phyloP scores from a whole-genome alignment of 352 stramenopile species.

The Globisporangium polare region DNA sequence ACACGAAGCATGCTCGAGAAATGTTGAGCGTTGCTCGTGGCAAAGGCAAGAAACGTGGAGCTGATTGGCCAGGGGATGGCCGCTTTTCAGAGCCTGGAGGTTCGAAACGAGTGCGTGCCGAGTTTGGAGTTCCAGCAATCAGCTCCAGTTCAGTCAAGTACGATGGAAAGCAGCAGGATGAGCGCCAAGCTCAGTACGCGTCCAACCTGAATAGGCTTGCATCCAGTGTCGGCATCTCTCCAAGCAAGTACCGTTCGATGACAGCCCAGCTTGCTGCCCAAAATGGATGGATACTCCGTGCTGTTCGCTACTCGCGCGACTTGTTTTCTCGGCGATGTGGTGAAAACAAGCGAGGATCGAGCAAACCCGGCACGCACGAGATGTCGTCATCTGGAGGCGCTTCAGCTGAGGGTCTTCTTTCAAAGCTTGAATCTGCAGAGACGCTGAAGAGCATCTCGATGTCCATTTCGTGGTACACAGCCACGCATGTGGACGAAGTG shows the following conservation, averaged over 20 bases:
- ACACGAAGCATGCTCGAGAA: not conserved
- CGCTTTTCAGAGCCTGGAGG: not conserved
- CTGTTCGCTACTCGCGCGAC: conserved; percentile 50
- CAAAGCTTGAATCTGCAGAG: conserved; percentile 11
- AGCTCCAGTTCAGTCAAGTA: not conserved
- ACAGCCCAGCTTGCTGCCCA: conserved; percentile 34
- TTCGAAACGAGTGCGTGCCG: not conserved
- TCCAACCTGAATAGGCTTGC: conserved; percentile 53
- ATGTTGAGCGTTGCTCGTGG: not conserved
- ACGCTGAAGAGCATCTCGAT: conserved; percentile 52
- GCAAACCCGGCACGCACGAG: not conserved
- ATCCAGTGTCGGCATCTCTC: conserved; percentile 35
- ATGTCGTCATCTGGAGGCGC: not conserved
- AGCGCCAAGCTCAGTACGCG: conserved; percentile 30
- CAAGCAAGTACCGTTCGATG: conserved; percentile 38
- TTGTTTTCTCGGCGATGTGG: conserved; percentile 36
- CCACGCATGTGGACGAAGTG: conserved; percentile 47
- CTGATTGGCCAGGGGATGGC: not conserved
- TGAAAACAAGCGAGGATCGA: not conserved
- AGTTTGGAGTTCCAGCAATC: conserved; percentile 14
- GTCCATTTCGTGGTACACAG: conserved; percentile 55
- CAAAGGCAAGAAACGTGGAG: conserved; percentile 21
- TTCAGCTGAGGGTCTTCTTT: not conserved
- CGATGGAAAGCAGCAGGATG: conserved; percentile 28
- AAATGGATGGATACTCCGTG: conserved; percentile 42